These are phyloP conservation scores for Aspergillus carbonarius DNA, from an alignment of 2,329 filamentous ascomycete species.

Conservation along the genomic window DNA sequence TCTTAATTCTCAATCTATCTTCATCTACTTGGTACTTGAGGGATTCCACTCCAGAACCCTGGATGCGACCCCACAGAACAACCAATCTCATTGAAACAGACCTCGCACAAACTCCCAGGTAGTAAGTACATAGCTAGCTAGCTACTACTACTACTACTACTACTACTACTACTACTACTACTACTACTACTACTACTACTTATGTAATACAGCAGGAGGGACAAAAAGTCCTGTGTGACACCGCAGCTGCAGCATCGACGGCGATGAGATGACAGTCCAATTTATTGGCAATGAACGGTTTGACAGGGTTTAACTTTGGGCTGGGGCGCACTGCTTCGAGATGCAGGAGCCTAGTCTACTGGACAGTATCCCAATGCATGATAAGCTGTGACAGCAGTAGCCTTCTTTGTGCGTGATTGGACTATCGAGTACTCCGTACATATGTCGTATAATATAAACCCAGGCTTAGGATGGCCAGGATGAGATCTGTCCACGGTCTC, in stretches of 20 bases:
- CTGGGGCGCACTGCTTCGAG: neutral
- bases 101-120: neutral
- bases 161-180: too few relatives aligned
- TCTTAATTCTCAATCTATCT: neutral
- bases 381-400: neutral
- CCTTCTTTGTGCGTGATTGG: neutral
- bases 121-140: neutral
- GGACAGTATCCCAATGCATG: neutral
- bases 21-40: neutral
- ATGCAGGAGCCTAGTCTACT: neutral
- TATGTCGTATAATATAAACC: too few relatives aligned
- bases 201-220: too few relatives aligned
- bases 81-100: too few relatives aligned
- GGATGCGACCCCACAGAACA: too few relatives aligned
- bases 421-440: neutral
- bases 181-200: too few relatives aligned
- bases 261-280: neutral
- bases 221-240: neutral
- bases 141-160: too few relatives aligned
- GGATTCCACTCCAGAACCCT: too few relatives aligned
- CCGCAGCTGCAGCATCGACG: neutral
- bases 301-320: neutral
- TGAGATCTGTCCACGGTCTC: neutral
- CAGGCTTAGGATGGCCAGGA: too few relatives aligned
- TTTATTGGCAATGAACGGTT: neutral